Conservation (phyloP, 2,329 filamentous ascomycete genomes). For the Coniochaeta pulveracea region DNA sequence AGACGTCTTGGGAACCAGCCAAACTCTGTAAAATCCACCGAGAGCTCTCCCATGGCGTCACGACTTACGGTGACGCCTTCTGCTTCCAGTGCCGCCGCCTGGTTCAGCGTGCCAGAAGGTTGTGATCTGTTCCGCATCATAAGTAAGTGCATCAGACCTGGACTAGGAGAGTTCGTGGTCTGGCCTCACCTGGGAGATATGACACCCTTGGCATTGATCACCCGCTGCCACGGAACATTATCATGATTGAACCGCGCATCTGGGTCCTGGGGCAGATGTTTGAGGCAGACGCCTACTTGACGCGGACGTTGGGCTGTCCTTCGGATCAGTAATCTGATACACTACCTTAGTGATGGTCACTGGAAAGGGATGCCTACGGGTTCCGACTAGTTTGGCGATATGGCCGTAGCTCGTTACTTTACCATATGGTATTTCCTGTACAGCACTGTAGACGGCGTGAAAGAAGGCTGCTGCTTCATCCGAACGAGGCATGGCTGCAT, state of each 20-base stretch:
- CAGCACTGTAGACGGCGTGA: conserved; percentile 65
- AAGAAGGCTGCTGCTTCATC: conserved; percentile 70
- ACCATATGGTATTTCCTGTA: conserved; percentile 75
- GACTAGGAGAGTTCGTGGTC: no score
- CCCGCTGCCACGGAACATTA: conserved; percentile 90
- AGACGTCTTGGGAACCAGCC: conserved; percentile 44
- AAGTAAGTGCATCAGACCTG: no score
- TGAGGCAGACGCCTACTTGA: conserved; percentile 84
- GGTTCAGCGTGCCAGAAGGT: conserved; percentile 34
- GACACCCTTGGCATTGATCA: conserved; percentile 76
- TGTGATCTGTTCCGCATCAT: conserved; percentile 35
- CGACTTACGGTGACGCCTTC: conserved; percentile 41
- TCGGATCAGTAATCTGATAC: background rate
- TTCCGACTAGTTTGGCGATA: conserved; percentile 62
- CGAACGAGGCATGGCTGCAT: conserved; percentile 56
- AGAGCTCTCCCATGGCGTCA: conserved; percentile 37
- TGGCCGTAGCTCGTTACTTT: conserved; percentile 83
- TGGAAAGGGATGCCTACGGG: conserved; percentile 39
- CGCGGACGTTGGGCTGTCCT: conserved; percentile 57
- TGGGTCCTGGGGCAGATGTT: conserved; percentile 58
- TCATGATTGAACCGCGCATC: conserved; percentile 51
- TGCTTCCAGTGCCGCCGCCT: conserved; percentile 35
- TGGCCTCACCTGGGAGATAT: conserved; percentile 65
- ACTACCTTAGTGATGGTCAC: background rate
- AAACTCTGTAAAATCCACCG: conserved; percentile 36